Conservation (phyloP, 768 basidiomycete genomes). For the Lactifluus piperatus region DNA sequence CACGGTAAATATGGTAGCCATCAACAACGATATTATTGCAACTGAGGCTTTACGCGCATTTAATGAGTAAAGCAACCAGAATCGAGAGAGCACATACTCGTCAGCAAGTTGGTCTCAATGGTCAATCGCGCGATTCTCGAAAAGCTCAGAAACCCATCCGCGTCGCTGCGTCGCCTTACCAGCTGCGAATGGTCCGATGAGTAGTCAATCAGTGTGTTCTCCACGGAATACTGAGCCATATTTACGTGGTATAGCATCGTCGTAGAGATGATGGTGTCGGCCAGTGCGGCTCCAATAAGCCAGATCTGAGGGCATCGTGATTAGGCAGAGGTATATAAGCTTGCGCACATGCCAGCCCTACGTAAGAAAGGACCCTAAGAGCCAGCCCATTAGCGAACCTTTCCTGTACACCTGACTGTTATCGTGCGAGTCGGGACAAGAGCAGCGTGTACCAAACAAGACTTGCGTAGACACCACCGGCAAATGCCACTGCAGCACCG, state of each 20-base stretch:
- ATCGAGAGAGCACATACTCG: background rate
- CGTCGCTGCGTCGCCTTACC: background rate
- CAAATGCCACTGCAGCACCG: background rate
- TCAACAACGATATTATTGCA: background rate
- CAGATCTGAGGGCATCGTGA: background rate
- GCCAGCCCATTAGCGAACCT: background rate
- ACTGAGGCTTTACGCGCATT: background rate
- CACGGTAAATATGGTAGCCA: background rate
- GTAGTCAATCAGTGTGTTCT: background rate
- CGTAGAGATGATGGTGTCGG: background rate
- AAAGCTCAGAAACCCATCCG: background rate
- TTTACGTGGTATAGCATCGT: constrained; percentile 5
- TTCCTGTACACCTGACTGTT: background rate
- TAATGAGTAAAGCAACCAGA: background rate
- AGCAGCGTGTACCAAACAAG: too few relatives aligned
- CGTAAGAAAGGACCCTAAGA: background rate
- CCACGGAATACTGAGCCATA: too few relatives aligned
- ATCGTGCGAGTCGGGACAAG: background rate
- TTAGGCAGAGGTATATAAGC: background rate
- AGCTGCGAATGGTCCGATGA: background rate
- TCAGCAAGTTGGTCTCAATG: constrained; percentile 5
- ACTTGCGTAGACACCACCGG: background rate
- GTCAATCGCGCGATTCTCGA: background rate
- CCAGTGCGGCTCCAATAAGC: background rate
- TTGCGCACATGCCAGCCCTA: background rate